Evolutionary conservation across 2,329 filamentous ascomycete species (phyloP).

Genomic region (Ophiostoma piceae): DNA sequence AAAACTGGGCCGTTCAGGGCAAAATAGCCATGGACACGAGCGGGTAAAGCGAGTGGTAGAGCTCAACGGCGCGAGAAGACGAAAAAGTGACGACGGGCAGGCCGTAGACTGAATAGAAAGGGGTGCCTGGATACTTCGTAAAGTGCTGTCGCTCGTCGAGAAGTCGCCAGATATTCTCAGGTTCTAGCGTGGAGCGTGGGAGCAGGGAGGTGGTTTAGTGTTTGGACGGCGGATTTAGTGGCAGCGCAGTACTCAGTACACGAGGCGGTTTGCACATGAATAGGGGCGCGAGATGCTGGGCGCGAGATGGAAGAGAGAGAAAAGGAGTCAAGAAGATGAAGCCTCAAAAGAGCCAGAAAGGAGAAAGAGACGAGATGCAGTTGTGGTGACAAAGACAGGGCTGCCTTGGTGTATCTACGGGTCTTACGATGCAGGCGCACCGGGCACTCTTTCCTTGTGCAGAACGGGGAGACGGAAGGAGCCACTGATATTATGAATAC

Average conservation of each 20-base stretch:
- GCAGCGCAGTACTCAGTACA: background rate
- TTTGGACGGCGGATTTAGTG: background rate
- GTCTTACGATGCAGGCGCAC: background rate
- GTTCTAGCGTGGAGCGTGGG: slow-evolving; percentile 14
- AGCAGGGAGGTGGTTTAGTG: slow-evolving; percentile 14
- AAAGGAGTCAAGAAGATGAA: background rate
- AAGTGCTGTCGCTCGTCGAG: too few species aligned
- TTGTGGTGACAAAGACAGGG: background rate
- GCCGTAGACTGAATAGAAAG: background rate
- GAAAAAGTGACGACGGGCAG: background rate
- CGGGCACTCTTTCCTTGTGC: background rate
- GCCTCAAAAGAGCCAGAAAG: background rate
- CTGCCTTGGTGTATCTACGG: background rate
- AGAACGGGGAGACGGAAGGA: background rate
- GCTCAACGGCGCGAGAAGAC: background rate
- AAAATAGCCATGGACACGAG: slow-evolving; percentile 3
- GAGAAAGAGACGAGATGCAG: background rate
- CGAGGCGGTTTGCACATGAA: background rate
- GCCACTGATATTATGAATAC: too few species aligned
- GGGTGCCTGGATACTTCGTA: too few species aligned
- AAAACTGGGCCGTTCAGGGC: slow-evolving; percentile 14
- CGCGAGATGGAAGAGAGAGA: background rate
- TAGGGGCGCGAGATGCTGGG: background rate
- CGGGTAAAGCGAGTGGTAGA: background rate
- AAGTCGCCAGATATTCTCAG: background rate